phyloP scores from a whole-genome alignment of 2,329 filamentous ascomycete species.

The Verticillium albo-atrum region DNA sequence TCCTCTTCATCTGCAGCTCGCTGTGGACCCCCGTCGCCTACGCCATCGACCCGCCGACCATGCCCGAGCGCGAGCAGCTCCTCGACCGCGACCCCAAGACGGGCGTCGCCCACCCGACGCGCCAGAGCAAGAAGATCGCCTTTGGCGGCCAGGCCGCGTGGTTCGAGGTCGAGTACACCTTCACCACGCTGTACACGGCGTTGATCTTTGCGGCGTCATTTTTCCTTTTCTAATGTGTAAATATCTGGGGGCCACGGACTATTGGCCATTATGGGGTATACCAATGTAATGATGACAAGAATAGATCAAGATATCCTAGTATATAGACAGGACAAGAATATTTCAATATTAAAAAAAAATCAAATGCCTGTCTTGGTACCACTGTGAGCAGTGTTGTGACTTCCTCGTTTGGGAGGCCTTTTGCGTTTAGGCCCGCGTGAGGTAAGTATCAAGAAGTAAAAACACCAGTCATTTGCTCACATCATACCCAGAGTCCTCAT shows the following conservation, averaged over 20 bases:
- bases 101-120: slow-evolving; percentile 46
- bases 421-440: too few relatives aligned
- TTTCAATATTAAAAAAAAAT: background rate
- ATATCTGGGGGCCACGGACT: background rate
- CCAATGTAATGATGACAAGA: background rate
- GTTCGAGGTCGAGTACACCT: slow-evolving; percentile 51
- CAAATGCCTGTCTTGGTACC: too few relatives aligned
- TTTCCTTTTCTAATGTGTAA: slow-evolving; percentile 19
- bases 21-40: slow-evolving; percentile 58
- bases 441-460: too few relatives aligned
- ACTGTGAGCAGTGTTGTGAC: too few relatives aligned
- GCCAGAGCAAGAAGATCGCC: slow-evolving; percentile 48
- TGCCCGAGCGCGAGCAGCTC: slow-evolving; percentile 54
- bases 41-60: slow-evolving; percentile 53
- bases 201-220: slow-evolving; percentile 43
- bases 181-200: slow-evolving; percentile 44
- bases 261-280: background rate
- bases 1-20: slow-evolving; percentile 49
- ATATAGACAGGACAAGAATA: background rate
- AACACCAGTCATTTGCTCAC: too few relatives aligned
- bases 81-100: slow-evolving; percentile 51
- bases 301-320: background rate
- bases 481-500: too few relatives aligned
- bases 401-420: too few relatives aligned
- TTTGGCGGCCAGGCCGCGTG: slow-evolving; percentile 49